Conservation (phyloP, 495 filamentous ascomycete species). For the Tirmania nivea region DNA sequence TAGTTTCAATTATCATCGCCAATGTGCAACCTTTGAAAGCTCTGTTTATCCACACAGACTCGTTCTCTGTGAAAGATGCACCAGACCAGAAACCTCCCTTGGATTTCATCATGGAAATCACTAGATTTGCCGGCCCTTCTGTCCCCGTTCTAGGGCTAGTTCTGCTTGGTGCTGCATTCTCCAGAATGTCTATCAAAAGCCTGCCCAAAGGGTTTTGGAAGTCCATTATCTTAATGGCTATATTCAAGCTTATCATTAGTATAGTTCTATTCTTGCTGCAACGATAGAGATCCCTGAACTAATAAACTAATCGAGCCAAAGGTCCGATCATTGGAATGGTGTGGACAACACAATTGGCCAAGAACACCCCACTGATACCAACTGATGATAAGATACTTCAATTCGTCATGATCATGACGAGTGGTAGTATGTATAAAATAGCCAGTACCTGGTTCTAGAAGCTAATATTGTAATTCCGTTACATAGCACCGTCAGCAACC, state of each 20-base stretch:
- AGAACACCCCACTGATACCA: slow-evolving; percentile 8
- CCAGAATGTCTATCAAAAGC: slow-evolving; percentile 9
- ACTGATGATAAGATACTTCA: slow-evolving; percentile 14
- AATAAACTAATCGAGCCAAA: neutral
- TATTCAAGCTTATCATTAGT: slow-evolving; percentile 16
- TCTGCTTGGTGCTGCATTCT: slow-evolving; percentile 12
- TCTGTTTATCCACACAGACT: slow-evolving; percentile 5
- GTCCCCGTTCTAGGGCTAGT: slow-evolving; percentile 14
- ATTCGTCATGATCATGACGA: slow-evolving; percentile 13
- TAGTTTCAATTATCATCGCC: slow-evolving; percentile 12
- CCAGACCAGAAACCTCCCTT: slow-evolving; percentile 14
- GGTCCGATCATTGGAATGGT: slow-evolving; percentile 17
- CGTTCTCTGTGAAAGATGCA: slow-evolving; percentile 7
- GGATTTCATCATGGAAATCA: slow-evolving; percentile 17
- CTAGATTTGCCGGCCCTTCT: slow-evolving; percentile 7
- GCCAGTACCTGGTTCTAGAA: neutral
- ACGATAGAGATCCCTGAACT: neutral
- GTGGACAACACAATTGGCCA: slow-evolving; percentile 11
- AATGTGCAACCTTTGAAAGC: slow-evolving; percentile 13
- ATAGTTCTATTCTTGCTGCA: neutral
- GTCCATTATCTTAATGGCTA: slow-evolving; percentile 10
- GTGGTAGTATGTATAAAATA: slow-evolving; percentile 12
- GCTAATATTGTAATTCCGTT: neutral
- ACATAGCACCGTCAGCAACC: slow-evolving; percentile 15
- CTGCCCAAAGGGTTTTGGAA: slow-evolving; percentile 19